These are phyloP conservation scores for Neonectria faginata DNA, from an alignment of 2,329 filamentous ascomycete genomes.

Conservation along the genomic window DNA sequence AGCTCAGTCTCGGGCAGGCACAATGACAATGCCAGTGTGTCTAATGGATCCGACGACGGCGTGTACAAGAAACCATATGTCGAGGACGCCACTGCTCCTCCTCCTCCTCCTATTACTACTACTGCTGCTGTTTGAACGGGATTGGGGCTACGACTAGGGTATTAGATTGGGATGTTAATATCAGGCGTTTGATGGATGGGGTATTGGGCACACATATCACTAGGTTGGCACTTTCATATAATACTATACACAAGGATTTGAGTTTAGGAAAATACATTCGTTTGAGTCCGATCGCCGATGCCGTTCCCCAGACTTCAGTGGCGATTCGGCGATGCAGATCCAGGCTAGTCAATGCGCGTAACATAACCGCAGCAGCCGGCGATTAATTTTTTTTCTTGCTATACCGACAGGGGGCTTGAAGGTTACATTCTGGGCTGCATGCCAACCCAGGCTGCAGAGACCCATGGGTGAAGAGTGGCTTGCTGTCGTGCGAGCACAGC, in stretches of 20 bases:
- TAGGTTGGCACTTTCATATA: conserved; percentile 19
- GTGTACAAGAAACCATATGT: conserved; percentile 43
- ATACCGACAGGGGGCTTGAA: neutral
- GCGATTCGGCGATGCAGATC: conserved; percentile 9
- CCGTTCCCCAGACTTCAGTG: conserved; percentile 17
- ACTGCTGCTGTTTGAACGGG: conserved; percentile 1
- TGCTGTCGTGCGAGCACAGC: conserved; percentile 18
- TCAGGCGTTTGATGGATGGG: conserved; percentile 32
- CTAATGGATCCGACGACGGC: conserved; percentile 30
- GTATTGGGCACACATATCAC: conserved; percentile 15
- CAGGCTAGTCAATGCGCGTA: neutral
- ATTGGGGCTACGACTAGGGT: neutral
- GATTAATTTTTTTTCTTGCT: neutral
- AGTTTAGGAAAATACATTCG: conserved; percentile 18
- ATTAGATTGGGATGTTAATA: conserved; percentile 22
- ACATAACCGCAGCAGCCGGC: neutral
- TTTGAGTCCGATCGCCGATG: neutral
- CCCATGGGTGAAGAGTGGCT: conserved; percentile 16
- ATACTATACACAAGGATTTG: conserved; percentile 4
- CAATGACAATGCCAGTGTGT: conserved; percentile 30
- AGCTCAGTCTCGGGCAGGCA: conserved; percentile 40
- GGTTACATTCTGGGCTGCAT: conserved; percentile 14
- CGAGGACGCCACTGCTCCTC: conserved; percentile 31
- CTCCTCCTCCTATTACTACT: neutral
- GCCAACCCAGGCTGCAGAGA: conserved; percentile 24